Percentiles rank a stretch among this genome's conserved stretches.
phyloP scores from a whole-genome alignment of 2,329 filamentous ascomycete genomes.

The Monosporascus ibericus region DNA sequence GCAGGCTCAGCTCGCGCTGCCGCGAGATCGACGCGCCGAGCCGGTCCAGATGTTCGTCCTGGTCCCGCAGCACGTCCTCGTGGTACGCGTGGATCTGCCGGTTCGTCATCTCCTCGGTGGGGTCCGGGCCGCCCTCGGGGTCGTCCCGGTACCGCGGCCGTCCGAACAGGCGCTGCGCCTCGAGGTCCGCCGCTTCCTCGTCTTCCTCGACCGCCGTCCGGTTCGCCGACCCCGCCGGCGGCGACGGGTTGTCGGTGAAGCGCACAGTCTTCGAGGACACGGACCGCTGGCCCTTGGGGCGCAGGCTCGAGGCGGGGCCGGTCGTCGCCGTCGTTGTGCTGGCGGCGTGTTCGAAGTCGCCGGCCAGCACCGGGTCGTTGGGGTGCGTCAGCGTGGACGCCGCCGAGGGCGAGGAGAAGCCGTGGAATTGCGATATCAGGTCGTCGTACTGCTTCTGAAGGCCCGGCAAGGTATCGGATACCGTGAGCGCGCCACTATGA shows the following conservation, averaged over 20 bases:
- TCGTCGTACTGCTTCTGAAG: slow-evolving; percentile 71
- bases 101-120: slow-evolving; percentile 58
- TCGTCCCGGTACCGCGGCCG: slow-evolving; percentile 62
- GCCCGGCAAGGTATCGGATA: slow-evolving; percentile 59
- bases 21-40: slow-evolving; percentile 81
- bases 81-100: slow-evolving; percentile 85
- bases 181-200: slow-evolving; percentile 29
- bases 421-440: slow-evolving; percentile 74
- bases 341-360: slow-evolving; percentile 59
- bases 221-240: slow-evolving; percentile 18
- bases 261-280: slow-evolving; percentile 71
- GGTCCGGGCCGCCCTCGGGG: slow-evolving; percentile 35
- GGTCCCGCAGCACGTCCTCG: slow-evolving; percentile 70
- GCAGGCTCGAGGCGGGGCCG: slow-evolving; percentile 14
- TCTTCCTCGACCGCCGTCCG: slow-evolving; percentile 20
- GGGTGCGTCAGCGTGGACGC: slow-evolving; percentile 49
- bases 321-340: slow-evolving; percentile 38
- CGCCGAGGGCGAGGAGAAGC: slow-evolving; percentile 47
- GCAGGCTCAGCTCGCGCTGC: slow-evolving; percentile 87
- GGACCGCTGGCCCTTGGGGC: slow-evolving; percentile 26
- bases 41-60: slow-evolving; percentile 87
- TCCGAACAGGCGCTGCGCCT: slow-evolving; percentile 38
- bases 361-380: slow-evolving; percentile 56
- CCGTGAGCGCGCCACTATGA: slow-evolving; percentile 39
- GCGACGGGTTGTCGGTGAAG: slow-evolving; percentile 63